Base-by-base conservation (phyloP, 345 rosid genomes). In the Syzygium grande region DNA sequence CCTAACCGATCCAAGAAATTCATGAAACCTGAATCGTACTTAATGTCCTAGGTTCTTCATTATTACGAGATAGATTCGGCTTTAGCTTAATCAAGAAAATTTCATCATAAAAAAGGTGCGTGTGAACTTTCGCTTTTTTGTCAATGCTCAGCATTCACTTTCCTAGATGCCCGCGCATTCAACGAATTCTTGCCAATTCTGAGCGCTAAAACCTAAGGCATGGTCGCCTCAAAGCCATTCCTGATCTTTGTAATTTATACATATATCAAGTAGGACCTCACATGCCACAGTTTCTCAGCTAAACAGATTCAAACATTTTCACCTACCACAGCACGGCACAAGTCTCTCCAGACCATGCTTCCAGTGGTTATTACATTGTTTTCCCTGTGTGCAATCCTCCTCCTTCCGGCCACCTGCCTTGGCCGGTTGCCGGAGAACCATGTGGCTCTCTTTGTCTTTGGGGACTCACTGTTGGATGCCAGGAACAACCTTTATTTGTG, bases 401-500 rank as follows among this genome's bases (percentile, higher is more conserved):
- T 85, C 79, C 41, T 59, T 86, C 80, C n/a, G 5, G 87, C 43
- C 43, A 65, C 78, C 41, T 30, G 23, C 78, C 78, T 30, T 1
- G 3, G 78, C 43, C 1, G 5, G 59, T n/a, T 46, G 85, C 29
- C 7, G 3, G 17, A 87, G 30, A 49, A 73, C 41, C 89, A 84
- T 83, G 38, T 73, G 1, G 84, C 87, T 58, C 73, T 88, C 53
- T 88, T 88, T 2, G 8, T 88, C 54, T 88, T 86, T 38, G 87
- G 89, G 56, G 85, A 88, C 83, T 89, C 88, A 11, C 58, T 84
- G 7, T 56, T 84, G 79, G 88, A 86, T 30, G 56, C 88, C 6
- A 61, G 87, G 14, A 86, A 68, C 78, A 86, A 88, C 85, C 49
- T 51, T 12, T 90, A 63, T 30, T n/a, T n/a, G n/a, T n/a, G n/a